Evolutionary conservation across 202 grass and related monocot species (phyloP).

Genomic region (Zoysia matrella): DNA sequence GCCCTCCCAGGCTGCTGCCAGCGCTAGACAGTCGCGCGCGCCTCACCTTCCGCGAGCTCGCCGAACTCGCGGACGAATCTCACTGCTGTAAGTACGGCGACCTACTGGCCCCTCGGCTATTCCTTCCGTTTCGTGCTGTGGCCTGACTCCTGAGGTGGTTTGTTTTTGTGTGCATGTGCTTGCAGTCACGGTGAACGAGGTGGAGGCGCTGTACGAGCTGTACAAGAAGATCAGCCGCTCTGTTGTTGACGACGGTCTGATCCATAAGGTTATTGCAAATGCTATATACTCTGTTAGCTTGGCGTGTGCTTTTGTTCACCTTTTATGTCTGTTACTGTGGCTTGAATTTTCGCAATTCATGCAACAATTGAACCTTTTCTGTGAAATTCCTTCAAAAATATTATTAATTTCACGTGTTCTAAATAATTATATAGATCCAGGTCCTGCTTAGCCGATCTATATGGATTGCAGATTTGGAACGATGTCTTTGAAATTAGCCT

Average conservation of each 20-base stretch:
- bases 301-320: not conserved
- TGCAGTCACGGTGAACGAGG: constrained; percentile 64
- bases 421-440: not conserved
- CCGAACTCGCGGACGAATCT: constrained; percentile 54
- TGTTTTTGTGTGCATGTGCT: not conserved
- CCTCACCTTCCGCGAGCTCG: constrained; percentile 32
- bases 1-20: constrained; percentile 26
- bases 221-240: constrained; percentile 68
- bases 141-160: constrained; percentile 12
- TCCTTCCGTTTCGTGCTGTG: not conserved
- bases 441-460: not conserved
- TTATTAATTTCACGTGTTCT: not conserved
- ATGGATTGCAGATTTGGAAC: not conserved
- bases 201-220: constrained; percentile 67
- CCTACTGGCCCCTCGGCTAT: not conserved
- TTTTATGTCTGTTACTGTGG: not conserved
- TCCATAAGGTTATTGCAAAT: constrained; percentile 50
- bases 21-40: not conserved
- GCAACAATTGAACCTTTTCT: not conserved
- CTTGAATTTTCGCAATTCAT: not conserved
- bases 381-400: not conserved
- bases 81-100: constrained; percentile 45
- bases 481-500: not conserved
- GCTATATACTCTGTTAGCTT: not conserved
- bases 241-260: constrained; percentile 56